Base-by-base conservation (phyloP, 1,284 basidiomycete genomes). In the Coriolopsis trogii region DNA sequence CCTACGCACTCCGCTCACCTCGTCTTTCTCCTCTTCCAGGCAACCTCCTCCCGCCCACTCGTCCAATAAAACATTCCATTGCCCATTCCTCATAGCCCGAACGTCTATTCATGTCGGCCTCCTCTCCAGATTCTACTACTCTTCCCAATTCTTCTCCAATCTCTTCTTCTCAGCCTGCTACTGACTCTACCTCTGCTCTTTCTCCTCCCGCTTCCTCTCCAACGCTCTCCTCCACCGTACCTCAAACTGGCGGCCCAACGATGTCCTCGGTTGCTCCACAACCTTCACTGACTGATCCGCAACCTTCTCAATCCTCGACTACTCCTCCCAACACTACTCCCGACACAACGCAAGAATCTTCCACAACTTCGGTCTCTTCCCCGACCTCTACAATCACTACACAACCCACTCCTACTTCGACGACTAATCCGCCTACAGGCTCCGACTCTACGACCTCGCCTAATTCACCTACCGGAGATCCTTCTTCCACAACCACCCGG, bases 131-230 rank as follows among this genome's bases (percentile, higher is more conserved):
- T 36, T 36, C 45, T 24, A 45, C 41, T 15, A 28, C 42, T 39
- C 50, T 33, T 39, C 29, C 48, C 43, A 41, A 45, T 56, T 46
- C 53, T 51, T 46, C 54, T 53, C 24, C 33, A 26, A 7, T 30
- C 28, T 46, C 51, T 49, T 15, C 29, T 41, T 52, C 56, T 30
- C 45, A 28, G 48, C 38, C 46, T 46, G 37, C 38, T 48, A 58
- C 56, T 55, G 50, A 55, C 56, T 18, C 50, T 50, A 7, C 34
- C 26, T 28, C 53, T 40, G 25, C n/a, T 41, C 42, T 46, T 26
- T 43, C 51, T 20, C 36, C 46, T 9, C 24, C 24, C 10, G 23
- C 48, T 20, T 33, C 48, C 4, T 28, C 33, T 18, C 10, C 49
- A 31, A n/a, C 46, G 15, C 34, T 46, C 13, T 20, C 49, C 21